A percentile compares a stretch with the other conserved stretches of the same genome.
Conservation (phyloP, 176 grass and related monocot genomes). For the Oryza brachyantha region DNA sequence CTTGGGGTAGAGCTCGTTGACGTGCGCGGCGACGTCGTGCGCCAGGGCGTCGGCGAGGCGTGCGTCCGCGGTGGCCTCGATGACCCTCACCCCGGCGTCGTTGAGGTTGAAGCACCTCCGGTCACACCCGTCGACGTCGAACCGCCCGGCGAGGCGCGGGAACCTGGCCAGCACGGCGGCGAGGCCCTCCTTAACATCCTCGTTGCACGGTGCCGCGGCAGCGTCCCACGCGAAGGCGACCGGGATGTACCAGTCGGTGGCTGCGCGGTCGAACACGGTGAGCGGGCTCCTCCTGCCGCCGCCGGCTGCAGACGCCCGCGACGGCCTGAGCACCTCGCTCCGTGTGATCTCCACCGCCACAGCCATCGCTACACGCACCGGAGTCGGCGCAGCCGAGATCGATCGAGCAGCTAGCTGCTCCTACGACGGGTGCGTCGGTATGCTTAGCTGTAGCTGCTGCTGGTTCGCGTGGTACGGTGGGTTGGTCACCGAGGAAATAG, state of each 20-base stretch:
- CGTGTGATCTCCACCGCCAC: conserved; percentile 17
- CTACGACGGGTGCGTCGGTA: background rate
- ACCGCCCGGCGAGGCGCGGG: conserved; percentile 27
- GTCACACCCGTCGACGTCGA: background rate
- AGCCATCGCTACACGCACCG: background rate
- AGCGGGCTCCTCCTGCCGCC: background rate
- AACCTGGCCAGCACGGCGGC: conserved; percentile 5
- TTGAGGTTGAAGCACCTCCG: conserved; percentile 22
- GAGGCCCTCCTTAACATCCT: conserved; percentile 23
- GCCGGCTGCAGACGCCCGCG: too few species aligned
- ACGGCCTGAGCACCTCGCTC: background rate
- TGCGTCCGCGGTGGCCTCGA: conserved; percentile 18
- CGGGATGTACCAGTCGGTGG: conserved; percentile 38
- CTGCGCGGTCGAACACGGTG: conserved; percentile 35
- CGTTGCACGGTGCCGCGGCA: conserved; percentile 23
- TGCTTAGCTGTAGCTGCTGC: background rate
- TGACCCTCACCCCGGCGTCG: conserved; percentile 23
- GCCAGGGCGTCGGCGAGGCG: conserved; percentile 20
- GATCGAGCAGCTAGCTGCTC: too few species aligned
- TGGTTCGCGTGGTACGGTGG: background rate
- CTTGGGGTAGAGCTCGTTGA: conserved; percentile 27
- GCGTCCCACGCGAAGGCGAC: conserved; percentile 38
- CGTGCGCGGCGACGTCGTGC: conserved; percentile 12
- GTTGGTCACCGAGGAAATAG: background rate
- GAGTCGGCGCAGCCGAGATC: too few species aligned